A percentile compares a stretch with the other conserved stretches of the same genome.
These are phyloP conservation scores for Pseudonitzschia pungens DNA, from an alignment of 108 stramenopile genomes.

Conservation along the genomic window DNA sequence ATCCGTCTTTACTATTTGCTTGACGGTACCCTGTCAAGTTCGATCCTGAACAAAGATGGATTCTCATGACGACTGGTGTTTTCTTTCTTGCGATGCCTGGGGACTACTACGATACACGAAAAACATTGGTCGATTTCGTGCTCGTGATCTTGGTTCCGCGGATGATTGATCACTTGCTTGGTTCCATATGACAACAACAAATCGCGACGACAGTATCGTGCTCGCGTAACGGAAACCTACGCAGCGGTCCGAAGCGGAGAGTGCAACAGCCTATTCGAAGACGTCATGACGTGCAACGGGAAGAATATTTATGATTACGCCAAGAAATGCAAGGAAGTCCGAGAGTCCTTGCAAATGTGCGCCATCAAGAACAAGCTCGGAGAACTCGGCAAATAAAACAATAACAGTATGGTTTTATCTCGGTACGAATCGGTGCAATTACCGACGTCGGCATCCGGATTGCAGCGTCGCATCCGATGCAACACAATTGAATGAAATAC, in stretches of 20 bases:
- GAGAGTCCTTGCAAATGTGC: constrained; percentile 28
- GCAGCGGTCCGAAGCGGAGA: constrained; percentile 22
- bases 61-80: not conserved
- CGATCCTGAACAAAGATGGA: not conserved
- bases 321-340: constrained; percentile 31
- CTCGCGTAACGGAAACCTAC: constrained; percentile 30
- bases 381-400: constrained; percentile 33
- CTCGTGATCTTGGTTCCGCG: not conserved
- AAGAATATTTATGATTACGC: constrained; percentile 39
- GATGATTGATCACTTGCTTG: not conserved
- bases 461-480: too few species aligned
- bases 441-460: too few species aligned
- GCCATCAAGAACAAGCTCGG: constrained; percentile 43
- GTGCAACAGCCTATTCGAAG: constrained; percentile 27
- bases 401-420: constrained; percentile 7
- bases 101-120: too few species aligned
- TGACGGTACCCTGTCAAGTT: too few species aligned
- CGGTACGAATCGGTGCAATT: too few species aligned
- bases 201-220: constrained; percentile 27
- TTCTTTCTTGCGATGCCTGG: not conserved
- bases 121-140: too few species aligned
- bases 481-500: too few species aligned
- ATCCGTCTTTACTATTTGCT: too few species aligned
- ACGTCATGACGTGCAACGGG: constrained; percentile 27
- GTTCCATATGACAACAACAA: not conserved